Conservation (phyloP, 2,329 filamentous ascomycete genomes). For the Pezicula neosporulosa region DNA sequence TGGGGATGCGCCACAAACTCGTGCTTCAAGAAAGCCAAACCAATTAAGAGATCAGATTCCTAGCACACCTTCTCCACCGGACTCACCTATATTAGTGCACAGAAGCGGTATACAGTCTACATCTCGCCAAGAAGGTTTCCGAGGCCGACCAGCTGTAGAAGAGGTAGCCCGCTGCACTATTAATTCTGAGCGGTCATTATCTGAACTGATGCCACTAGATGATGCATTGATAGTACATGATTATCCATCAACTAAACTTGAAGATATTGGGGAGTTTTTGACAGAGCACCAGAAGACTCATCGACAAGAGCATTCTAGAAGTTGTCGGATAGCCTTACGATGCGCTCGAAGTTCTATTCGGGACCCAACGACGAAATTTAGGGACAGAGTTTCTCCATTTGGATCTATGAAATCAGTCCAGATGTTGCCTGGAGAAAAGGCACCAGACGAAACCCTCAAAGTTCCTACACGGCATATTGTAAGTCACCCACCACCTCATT, state of each 20-base stretch:
- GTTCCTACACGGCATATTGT: constrained; percentile 9
- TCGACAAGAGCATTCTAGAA: not conserved
- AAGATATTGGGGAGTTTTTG: not conserved
- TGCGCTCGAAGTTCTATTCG: not conserved
- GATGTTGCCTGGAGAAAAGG: not conserved
- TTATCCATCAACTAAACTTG: not conserved
- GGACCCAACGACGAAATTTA: not conserved
- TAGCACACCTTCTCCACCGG: too few relatives aligned
- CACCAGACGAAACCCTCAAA: constrained; percentile 1
- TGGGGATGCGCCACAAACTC: too few relatives aligned
- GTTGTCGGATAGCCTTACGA: not conserved
- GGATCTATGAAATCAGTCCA: constrained; percentile 10
- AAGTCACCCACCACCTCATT: constrained; percentile 1
- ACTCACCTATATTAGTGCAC: too few relatives aligned
- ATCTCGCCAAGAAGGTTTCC: too few relatives aligned
- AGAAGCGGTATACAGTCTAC: too few relatives aligned
- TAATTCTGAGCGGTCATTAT: too few relatives aligned
- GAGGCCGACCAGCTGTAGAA: too few relatives aligned
- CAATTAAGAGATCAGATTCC: too few relatives aligned
- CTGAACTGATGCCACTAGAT: too few relatives aligned
- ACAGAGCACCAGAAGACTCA: not conserved
- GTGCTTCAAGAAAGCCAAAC: too few relatives aligned
- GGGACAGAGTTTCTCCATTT: constrained; percentile 19
- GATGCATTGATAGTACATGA: too few relatives aligned
- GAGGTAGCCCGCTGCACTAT: too few relatives aligned